phyloP scores from a whole-genome alignment of 179 eudicot species.

The Pouteria campechiana region DNA sequence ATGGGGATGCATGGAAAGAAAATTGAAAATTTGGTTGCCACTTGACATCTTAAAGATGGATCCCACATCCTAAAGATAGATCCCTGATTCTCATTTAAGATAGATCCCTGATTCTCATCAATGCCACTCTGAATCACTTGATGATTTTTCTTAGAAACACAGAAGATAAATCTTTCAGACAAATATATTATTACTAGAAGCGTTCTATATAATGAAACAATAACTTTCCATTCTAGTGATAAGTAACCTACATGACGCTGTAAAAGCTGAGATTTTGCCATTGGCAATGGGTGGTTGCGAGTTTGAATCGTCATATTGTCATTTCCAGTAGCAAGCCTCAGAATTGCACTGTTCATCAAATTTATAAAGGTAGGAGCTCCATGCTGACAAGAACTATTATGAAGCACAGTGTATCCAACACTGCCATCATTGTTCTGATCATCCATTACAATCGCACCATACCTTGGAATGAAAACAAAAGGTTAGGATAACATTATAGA shows the following conservation, averaged over 20 bases:
- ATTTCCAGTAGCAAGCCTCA: constrained; percentile 66
- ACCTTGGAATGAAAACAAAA: constrained; percentile 29
- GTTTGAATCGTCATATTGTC: constrained; percentile 87
- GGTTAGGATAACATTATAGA: too few species aligned
- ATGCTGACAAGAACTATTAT: constrained; percentile 98
- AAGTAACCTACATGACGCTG: constrained; percentile 93
- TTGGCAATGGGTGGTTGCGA: constrained; percentile 88
- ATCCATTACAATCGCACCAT: constrained; percentile 93
- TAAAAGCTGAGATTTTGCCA: constrained; percentile 84
- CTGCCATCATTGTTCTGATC: constrained; percentile 59
- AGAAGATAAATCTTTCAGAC: too few species aligned
- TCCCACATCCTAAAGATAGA: too few species aligned
- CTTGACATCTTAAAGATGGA: too few species aligned
- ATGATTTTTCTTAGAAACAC: too few species aligned
- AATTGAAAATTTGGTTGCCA: too few species aligned
- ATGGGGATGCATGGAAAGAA: too few species aligned
- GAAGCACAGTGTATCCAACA: constrained; percentile 79
- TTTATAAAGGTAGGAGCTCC: constrained; percentile 91
- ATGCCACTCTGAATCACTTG: too few species aligned
- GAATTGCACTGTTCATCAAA: constrained; percentile 86
- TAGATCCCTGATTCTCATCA: too few species aligned
- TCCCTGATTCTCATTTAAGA: too few species aligned
- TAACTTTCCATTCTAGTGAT: not conserved
- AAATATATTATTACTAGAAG: too few species aligned
- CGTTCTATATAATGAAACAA: too few species aligned